Evolutionary conservation across 306 rosid species (phyloP), one percentile per base, ranked within the genome.

Genomic region (Cyamopsis tetragonoloba): DNA sequence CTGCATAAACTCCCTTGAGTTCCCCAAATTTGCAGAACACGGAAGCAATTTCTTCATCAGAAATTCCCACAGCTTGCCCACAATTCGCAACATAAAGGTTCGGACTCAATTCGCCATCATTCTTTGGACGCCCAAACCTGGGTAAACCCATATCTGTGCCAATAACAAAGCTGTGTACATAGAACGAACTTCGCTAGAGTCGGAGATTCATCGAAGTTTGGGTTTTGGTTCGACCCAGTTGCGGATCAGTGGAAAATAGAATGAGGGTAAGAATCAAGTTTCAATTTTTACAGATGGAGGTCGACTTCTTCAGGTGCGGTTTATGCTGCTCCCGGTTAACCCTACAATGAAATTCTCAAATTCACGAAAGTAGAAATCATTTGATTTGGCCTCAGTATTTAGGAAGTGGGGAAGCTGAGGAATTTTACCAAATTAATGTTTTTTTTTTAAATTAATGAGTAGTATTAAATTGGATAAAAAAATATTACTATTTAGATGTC

Each of bases 1-100:
- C 98, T 8, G 86, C 82, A 70, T 77, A 79, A 3, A 92, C 91
- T 6, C 84, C 92, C 30, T 62, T 70, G 8, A 89, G 71, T n/a
- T 77, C 84, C 17, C 98, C 96, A 70, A 84, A 92, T 31, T 80
- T 62, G 28, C 72, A 12, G 65, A 89, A 92, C 18, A 80, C 91
- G 20, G 80, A 62, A 4, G 84, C 88, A 47, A 92, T 70, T 11
- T 80, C 38, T 19, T 65, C 82, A 37, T 79, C 62, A 20, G 84
- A 79, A 61, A 85, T 57, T 15, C 95, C 98, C 20, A 92, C 89
- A 0, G 91, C 86, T 8, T 88, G 89, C 0, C 98, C 96, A 72
- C 96, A 85, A 69, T 92, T 92, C 1, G 96, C 98, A 12, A 92
- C 91, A 58, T 62, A 92, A 19, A 92, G 89, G 65, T 87, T 85